A percentile compares a stretch with the other conserved stretches of the same genome.
These are phyloP conservation scores for Olyra latifolia DNA, from an alignment of 176 grass and related monocot genomes.

Conservation along the genomic window DNA sequence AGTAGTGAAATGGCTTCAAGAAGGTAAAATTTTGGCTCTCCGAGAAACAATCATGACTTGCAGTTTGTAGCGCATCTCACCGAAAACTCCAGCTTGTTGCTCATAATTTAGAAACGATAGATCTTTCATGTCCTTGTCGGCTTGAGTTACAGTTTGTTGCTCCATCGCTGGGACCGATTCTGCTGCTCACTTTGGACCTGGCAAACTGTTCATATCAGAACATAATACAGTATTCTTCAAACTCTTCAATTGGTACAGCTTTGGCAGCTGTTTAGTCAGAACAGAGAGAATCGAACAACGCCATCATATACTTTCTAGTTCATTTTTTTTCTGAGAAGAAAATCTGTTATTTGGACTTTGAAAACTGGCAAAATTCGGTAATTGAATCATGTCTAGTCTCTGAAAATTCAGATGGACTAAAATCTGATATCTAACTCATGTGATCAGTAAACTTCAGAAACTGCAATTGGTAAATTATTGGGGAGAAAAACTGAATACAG, in stretches of 20 bases:
- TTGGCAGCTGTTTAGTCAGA: not conserved
- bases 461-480: not conserved
- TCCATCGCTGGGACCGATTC: not conserved
- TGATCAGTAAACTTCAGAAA: not conserved
- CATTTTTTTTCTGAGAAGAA: not conserved
- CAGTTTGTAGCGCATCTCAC: too few species aligned
- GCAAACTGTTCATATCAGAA: not conserved
- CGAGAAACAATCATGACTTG: too few species aligned
- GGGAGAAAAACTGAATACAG: not conserved
- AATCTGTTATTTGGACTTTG: not conserved
- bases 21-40: too few species aligned
- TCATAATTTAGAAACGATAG: not conserved
- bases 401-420: not conserved
- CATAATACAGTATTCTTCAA: not conserved
- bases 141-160: too few species aligned
- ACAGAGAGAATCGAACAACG: not conserved
- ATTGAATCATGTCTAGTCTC: not conserved
- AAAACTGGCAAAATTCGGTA: not conserved
- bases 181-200: constrained; percentile 11
- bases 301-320: not conserved
- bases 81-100: not conserved
- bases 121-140: not conserved
- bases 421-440: not conserved
- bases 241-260: not conserved
- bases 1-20: too few species aligned